Conservation (phyloP, 1,139 yeast genomes). For the Zygosaccharomyces pseudobailii region DNA sequence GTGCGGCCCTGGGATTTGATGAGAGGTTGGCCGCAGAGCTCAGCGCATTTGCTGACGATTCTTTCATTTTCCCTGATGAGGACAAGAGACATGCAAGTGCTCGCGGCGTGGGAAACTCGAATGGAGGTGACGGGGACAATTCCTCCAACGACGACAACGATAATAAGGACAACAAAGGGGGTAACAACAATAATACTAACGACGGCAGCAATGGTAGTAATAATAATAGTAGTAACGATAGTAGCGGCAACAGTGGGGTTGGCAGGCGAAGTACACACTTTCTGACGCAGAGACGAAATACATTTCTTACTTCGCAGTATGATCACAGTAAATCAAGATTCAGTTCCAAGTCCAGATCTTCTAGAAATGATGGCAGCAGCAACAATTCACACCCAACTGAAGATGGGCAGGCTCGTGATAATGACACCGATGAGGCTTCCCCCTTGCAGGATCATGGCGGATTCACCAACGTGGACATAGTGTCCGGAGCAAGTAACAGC, state of each 20-base stretch:
- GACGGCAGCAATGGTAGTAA: not conserved
- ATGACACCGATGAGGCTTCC: constrained; percentile 6
- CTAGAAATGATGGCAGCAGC: constrained; percentile 1
- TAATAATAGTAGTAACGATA: not conserved
- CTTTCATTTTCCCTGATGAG: constrained; percentile 73
- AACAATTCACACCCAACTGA: not conserved
- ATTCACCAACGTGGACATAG: constrained; percentile 26
- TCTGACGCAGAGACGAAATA: constrained; percentile 30
- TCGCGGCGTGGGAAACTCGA: constrained; percentile 1
- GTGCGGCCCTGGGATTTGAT: constrained; percentile 43
- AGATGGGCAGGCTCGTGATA: not conserved
- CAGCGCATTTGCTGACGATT: constrained; percentile 76
- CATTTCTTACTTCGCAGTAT: constrained; percentile 31
- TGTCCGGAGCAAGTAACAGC: constrained; percentile 8
- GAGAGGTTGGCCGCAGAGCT: constrained; percentile 67
- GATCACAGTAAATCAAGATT: constrained; percentile 31
- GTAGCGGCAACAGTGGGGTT: constrained; percentile 1
- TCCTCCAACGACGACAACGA: not conserved
- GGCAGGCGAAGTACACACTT: constrained; percentile 21
- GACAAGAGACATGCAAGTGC: constrained; percentile 42
- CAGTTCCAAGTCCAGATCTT: constrained; percentile 19
- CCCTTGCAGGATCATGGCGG: constrained; percentile 28
- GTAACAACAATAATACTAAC: constrained; percentile 8
- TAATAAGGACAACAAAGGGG: constrained; percentile 3
- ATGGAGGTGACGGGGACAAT: constrained; percentile 6